These are phyloP conservation scores for Cordyceps cicadae DNA, from an alignment of 2,329 filamentous ascomycete species.

Conservation along the genomic window DNA sequence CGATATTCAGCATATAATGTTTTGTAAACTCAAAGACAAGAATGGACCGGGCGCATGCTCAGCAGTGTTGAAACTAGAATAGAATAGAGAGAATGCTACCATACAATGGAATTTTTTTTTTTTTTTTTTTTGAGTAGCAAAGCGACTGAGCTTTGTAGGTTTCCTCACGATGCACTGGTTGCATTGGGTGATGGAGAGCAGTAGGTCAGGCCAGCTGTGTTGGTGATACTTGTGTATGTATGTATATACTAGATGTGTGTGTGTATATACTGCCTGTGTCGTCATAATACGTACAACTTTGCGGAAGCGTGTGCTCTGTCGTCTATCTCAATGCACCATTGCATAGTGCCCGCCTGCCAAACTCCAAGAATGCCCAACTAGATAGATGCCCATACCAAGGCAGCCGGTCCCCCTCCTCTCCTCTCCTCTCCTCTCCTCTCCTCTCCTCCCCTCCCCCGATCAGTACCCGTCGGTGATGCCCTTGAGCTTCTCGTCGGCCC, in stretches of 20 bases:
- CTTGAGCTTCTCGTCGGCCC: constrained; percentile 29
- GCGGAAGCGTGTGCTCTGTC: too few species aligned
- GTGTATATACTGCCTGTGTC: not conserved
- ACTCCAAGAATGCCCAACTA: not conserved
- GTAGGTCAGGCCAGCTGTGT: too few species aligned
- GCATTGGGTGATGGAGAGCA: too few species aligned
- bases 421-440: too few species aligned
- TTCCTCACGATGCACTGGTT: not conserved
- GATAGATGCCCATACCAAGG: too few species aligned
- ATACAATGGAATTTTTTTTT: not conserved
- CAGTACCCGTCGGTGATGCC: constrained; percentile 28
- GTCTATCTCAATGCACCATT: not conserved
- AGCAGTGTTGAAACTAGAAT: not conserved
- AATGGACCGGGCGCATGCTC: not conserved
- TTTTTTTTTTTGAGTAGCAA: too few species aligned
- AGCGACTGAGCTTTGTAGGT: not conserved
- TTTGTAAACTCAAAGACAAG: not conserved
- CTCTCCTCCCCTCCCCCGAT: too few species aligned
- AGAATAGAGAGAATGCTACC: not conserved
- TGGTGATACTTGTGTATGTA: not conserved
- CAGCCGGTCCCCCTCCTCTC: too few species aligned
- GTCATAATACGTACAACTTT: not conserved
- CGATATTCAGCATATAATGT: not conserved
- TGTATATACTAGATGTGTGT: not conserved
- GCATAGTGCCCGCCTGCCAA: not conserved